Percentiles rank a stretch among this genome's conserved stretches.
These are phyloP conservation scores for Mycocentrospora acerina DNA, from an alignment of 2,329 filamentous ascomycete genomes.

Conservation along the genomic window DNA sequence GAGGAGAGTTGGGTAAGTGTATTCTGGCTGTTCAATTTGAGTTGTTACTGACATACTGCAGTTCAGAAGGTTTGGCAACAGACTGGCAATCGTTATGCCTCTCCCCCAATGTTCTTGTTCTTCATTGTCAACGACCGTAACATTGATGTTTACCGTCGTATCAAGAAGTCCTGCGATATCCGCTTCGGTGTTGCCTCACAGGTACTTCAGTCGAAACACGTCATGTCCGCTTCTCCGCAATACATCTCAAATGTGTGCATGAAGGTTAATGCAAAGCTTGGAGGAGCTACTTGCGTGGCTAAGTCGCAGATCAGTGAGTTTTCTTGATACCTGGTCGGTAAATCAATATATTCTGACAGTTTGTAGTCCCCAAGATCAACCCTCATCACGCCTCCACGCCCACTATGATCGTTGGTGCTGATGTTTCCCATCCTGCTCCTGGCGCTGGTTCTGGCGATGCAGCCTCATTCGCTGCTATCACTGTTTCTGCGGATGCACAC, in stretches of 20 bases:
- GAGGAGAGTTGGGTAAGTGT: conserved; percentile 41
- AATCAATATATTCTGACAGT: neutral
- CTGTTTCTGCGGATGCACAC: conserved; percentile 74
- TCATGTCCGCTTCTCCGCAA: conserved; percentile 69
- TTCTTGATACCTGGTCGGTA: neutral
- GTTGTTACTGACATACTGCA: conserved; percentile 22
- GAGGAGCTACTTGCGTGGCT: conserved; percentile 69
- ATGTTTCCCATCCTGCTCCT: conserved; percentile 82
- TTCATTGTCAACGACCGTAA: conserved; percentile 75
- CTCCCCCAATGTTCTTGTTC: conserved; percentile 73
- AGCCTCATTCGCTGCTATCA: conserved; percentile 81
- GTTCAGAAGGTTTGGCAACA: conserved; percentile 58
- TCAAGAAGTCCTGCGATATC: conserved; percentile 89
- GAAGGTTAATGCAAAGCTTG: conserved; percentile 97
- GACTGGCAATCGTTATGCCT: conserved; percentile 56
- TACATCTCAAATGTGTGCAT: conserved; percentile 93
- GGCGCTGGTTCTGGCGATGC: conserved; percentile 50
- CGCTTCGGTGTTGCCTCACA: conserved; percentile 83
- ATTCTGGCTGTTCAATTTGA: conserved; percentile 11
- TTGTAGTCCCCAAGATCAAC: conserved; percentile 12
- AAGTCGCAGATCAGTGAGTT: conserved; percentile 35
- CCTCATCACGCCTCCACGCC: conserved; percentile 16
- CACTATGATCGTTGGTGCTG: conserved; percentile 86
- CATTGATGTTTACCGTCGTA: conserved; percentile 70
- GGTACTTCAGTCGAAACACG: conserved; percentile 71